Evolutionary conservation across 2,329 filamentous ascomycete species (phyloP).

Genomic region (Chaetomiaceae sp.): DNA sequence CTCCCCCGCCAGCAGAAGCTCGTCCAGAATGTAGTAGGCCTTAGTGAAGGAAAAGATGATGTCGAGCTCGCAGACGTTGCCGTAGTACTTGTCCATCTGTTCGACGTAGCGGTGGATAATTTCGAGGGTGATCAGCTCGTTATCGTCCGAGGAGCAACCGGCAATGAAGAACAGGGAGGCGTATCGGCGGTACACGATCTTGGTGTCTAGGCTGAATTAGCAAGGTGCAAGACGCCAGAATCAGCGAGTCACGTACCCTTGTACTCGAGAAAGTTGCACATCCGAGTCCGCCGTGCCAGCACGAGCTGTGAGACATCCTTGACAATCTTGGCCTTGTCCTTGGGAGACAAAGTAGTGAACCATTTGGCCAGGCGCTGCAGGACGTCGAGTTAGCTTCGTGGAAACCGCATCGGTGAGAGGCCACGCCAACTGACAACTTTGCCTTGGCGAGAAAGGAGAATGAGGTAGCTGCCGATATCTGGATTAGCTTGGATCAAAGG

Average conservation of each 20-base stretch:
- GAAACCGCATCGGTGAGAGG: slow-evolving; percentile 1
- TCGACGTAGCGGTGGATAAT: slow-evolving; percentile 99
- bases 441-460: slow-evolving; percentile 94
- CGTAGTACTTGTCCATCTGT: slow-evolving; percentile 99
- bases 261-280: slow-evolving; percentile 99
- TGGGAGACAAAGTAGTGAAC: slow-evolving; percentile 97
- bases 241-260: slow-evolving; percentile 61
- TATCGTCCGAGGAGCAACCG: slow-evolving; percentile 93
- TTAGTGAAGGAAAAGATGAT: slow-evolving; percentile 99
- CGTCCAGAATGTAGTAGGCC: slow-evolving; percentile 98
- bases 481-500: slow-evolving; percentile 23
- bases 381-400: background rate
- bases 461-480: slow-evolving; percentile 69
- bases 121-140: slow-evolving; percentile 96
- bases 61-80: slow-evolving; percentile 98
- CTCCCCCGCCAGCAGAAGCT: slow-evolving; percentile 90
- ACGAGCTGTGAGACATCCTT: slow-evolving; percentile 99
- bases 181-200: slow-evolving; percentile 98
- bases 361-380: slow-evolving; percentile 92
- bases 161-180: slow-evolving; percentile 99
- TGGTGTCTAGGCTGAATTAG: slow-evolving; percentile 65
- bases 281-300: slow-evolving; percentile 88
- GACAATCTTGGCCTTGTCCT: slow-evolving; percentile 99
- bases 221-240: background rate
- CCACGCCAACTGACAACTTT: slow-evolving; percentile 76